Base-by-base conservation (phyloP, 2,329 filamentous ascomycete genomes). In the Pezicula rhizophila region DNA sequence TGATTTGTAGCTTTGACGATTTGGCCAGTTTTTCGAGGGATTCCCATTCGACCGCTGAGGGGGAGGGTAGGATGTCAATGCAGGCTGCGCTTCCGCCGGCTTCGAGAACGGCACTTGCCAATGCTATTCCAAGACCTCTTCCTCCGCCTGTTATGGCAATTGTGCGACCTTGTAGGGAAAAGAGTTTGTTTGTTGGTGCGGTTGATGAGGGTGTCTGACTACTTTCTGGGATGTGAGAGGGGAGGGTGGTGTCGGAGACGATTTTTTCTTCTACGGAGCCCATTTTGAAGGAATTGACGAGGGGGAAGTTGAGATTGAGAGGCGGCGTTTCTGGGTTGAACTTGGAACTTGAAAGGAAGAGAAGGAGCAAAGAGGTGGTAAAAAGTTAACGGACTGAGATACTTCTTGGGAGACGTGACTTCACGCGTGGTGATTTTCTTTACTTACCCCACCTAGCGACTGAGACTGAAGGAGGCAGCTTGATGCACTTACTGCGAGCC, bases 61-160 rank as follows among this genome's bases (percentile, higher is more conserved):
- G 70, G 20, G 61, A 54, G 0, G 66, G 55, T 12, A 74, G 64
- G 18, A 76, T 67, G 51, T 77, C 73, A n/a, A 77, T 60, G 52
- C 72, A 76, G 6, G 69, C 72, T 45, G 71, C 72, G 52, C 73
- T 67, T 28, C 70, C 75, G 14, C 74, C 72, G 12, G 73, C 71
- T 54, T 78, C 75, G 41, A 74, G 58, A 3, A 77, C 66, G 2
- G 73, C 75, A 20, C 62, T 60, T 10, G 74, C 72, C 6, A 78
- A 63, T 7, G 68, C 70, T 31, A 77, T 69, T 17, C 75, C 75
- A 0, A 78, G 64, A 14, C 75, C 73, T 15, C 73, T 70, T 8
- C 69, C 73, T 33, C 70, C 75, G 7, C 75, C 75, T 2, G 75
- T 78, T 45, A 78, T 48, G 2, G 64, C 68, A 11, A 72, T 60